These are phyloP conservation scores for Monosporozyma unispora DNA, from an alignment of 805 yeast genomes.

Conservation along the genomic window DNA sequence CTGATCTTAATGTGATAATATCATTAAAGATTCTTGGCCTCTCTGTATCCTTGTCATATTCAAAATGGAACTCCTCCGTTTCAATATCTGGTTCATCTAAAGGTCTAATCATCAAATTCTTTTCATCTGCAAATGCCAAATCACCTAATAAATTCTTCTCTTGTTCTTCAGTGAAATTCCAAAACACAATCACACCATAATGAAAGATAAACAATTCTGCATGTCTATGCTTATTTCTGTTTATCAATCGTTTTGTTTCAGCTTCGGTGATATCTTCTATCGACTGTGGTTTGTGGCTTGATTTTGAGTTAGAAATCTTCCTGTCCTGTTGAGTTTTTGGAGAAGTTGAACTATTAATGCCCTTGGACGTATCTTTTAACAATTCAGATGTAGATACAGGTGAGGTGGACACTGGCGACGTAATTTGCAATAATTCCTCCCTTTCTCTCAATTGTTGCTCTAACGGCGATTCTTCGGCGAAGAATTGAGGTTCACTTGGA, in stretches of 20 bases:
- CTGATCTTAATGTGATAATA: constrained; percentile 81
- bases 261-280: background rate
- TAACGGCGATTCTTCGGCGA: constrained; percentile 39
- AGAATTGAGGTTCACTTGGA: constrained; percentile 89
- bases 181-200: constrained; percentile 95
- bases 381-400: background rate
- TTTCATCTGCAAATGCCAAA: constrained; percentile 47
- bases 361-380: background rate
- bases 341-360: background rate
- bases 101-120: constrained; percentile 57
- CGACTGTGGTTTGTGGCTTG: background rate
- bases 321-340: background rate
- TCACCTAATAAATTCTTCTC: constrained; percentile 93
- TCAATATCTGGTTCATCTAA: constrained; percentile 84
- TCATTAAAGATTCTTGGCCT: constrained; percentile 82
- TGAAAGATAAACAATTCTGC: constrained; percentile 85
- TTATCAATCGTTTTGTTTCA: background rate
- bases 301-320: no score
- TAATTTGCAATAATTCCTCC: constrained; percentile 8
- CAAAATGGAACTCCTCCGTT: constrained; percentile 59
- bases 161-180: constrained; percentile 90
- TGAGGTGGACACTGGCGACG: background rate
- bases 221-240: constrained; percentile 27
- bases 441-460: constrained; percentile 16
- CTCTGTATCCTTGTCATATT: constrained; percentile 46